These are phyloP conservation scores for Trichoderma asperellum DNA, from an alignment of 2,329 filamentous ascomycete genomes.

Conservation along the genomic window DNA sequence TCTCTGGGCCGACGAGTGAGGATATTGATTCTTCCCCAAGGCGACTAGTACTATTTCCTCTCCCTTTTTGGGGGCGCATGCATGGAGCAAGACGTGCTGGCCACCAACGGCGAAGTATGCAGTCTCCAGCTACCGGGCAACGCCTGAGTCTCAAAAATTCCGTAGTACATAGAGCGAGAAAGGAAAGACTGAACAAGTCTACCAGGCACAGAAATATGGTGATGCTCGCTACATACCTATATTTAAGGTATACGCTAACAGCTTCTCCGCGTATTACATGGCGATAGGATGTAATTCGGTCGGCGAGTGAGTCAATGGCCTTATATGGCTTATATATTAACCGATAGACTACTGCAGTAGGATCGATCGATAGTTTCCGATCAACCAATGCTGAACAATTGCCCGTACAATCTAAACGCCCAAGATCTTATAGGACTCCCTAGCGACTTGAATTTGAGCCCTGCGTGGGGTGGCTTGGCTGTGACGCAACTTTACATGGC, in stretches of 20 bases:
- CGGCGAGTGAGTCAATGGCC: slow-evolving; percentile 9
- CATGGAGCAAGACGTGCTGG: not conserved
- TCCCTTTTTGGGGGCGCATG: not conserved
- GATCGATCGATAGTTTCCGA: slow-evolving; percentile 2
- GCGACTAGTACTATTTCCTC: not conserved
- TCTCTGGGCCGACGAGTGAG: not conserved
- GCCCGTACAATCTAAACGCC: not conserved
- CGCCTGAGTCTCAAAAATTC: slow-evolving; percentile 4
- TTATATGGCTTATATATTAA: not conserved
- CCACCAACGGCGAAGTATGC: not conserved
- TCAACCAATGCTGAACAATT: slow-evolving; percentile 4
- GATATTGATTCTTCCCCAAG: not conserved
- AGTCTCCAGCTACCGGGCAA: slow-evolving; percentile 14
- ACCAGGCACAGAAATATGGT: not conserved
- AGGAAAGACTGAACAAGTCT: not conserved
- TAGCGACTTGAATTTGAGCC: not conserved
- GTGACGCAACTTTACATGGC: not conserved
- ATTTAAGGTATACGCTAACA: not conserved
- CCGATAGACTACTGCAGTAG: slow-evolving; percentile 4
- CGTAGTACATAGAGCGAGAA: not conserved
- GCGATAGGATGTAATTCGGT: not conserved
- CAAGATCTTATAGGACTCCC: no score
- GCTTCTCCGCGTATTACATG: not conserved
- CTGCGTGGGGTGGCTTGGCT: not conserved
- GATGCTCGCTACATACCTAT: not conserved